Evolutionary conservation across 768 basidiomycete genomes (phyloP).

Genomic region (Cystofilobasidium bisporidii): DNA sequence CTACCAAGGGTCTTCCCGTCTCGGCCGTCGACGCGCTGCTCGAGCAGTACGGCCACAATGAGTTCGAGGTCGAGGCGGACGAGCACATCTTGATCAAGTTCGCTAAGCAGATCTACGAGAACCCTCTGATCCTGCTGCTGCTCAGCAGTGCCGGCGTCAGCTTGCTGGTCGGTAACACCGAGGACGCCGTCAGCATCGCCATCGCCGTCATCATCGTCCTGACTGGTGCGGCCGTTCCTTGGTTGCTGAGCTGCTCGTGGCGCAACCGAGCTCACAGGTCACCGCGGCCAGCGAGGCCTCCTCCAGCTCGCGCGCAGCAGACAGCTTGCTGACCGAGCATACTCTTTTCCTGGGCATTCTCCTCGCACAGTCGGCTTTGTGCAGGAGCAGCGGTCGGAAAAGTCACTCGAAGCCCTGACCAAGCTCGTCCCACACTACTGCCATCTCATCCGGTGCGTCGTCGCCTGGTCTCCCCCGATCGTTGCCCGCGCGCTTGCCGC

Average conservation of each 20-base stretch:
- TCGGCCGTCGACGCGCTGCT: slow-evolving; percentile 56
- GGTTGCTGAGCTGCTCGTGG: no score
- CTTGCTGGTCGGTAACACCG: slow-evolving; percentile 81
- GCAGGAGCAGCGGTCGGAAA: slow-evolving; percentile 87
- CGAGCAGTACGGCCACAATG: slow-evolving; percentile 73
- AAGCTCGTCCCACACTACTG: slow-evolving; percentile 87
- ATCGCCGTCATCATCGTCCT: slow-evolving; percentile 89
- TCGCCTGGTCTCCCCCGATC: background rate
- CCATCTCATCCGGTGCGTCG: slow-evolving; percentile 61
- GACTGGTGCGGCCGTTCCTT: slow-evolving; percentile 63
- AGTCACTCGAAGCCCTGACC: slow-evolving; percentile 73
- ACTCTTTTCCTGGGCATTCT: no score
- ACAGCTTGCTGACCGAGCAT: background rate
- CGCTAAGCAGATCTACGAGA: slow-evolving; percentile 88
- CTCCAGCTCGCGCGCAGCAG: background rate
- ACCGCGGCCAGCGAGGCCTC: no score
- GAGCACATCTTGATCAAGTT: slow-evolving; percentile 79
- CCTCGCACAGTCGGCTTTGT: slow-evolving; percentile 66
- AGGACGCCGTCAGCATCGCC: slow-evolving; percentile 87
- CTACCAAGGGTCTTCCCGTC: slow-evolving; percentile 50
- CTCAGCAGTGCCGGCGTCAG: slow-evolving; percentile 83
- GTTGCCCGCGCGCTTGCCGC: no score
- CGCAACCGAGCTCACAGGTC: no score
- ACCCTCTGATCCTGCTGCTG: slow-evolving; percentile 77
- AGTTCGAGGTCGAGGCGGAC: slow-evolving; percentile 74